These are phyloP conservation scores for Willaertia magna DNA, from an alignment of 208 protist genomes.

Conservation along the genomic window DNA sequence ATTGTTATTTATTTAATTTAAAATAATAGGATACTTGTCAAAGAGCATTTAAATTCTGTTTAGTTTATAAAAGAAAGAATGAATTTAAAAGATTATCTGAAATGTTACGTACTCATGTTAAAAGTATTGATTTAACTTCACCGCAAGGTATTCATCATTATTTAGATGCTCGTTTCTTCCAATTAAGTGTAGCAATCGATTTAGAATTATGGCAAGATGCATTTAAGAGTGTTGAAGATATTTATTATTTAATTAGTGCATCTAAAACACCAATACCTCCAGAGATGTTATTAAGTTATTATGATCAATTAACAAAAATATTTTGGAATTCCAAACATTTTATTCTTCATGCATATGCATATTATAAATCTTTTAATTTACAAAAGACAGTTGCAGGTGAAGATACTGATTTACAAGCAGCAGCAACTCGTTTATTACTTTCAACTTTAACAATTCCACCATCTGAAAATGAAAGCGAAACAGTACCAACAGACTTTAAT, in stretches of 20 bases:
- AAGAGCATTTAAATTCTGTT: constrained; percentile 15
- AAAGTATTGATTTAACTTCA: not conserved
- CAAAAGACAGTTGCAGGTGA: not conserved
- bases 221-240: constrained; percentile 30
- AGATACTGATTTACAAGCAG: not conserved
- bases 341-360: constrained; percentile 30
- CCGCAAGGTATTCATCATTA: not conserved
- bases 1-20: no score
- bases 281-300: constrained; percentile 27
- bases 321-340: constrained; percentile 35
- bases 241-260: constrained; percentile 23
- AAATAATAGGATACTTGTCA: not conserved
- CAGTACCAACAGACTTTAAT: not conserved
- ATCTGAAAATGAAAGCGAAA: not conserved
- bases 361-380: constrained; percentile 15
- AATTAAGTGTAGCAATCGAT: constrained; percentile 13
- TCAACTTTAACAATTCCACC: constrained; percentile 28
- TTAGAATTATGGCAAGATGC: constrained; percentile 30
- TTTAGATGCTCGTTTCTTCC: constrained; percentile 3
- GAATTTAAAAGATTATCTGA: constrained; percentile 15
- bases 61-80: constrained; percentile 12
- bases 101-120: constrained; percentile 11
- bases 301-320: constrained; percentile 30
- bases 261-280: constrained; percentile 22
- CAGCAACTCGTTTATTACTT: constrained; percentile 27